Percentiles rank a stretch among this genome's conserved stretches.
Conservation (phyloP, 768 basidiomycete genomes). For the Hericium coralloides region DNA sequence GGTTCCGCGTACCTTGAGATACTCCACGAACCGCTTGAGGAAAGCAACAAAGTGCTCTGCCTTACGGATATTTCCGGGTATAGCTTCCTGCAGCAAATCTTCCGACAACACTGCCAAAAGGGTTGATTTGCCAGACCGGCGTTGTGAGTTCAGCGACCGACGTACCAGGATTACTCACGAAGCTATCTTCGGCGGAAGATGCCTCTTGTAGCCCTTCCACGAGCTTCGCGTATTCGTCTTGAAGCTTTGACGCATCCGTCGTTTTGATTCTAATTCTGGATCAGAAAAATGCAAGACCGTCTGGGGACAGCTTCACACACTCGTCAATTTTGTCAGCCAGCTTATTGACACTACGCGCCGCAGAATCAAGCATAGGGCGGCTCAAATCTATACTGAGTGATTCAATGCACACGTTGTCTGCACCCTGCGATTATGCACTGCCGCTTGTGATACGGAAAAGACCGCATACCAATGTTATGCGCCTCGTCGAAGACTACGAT, state of each 20-base stretch:
- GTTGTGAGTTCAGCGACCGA: background rate
- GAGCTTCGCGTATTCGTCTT: conserved; percentile 92
- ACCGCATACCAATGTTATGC: conserved; percentile 83
- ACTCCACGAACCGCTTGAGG: conserved; percentile 96
- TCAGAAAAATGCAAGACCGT: background rate
- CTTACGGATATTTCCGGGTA: conserved; percentile 97
- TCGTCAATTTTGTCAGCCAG: conserved; percentile 92
- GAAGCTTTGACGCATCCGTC: conserved; percentile 87
- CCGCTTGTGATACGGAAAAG: background rate
- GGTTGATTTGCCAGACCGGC: too few relatives aligned
- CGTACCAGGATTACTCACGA: conserved; percentile 85
- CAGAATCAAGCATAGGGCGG: conserved; percentile 94
- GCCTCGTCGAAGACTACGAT: conserved; percentile 99
- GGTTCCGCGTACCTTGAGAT: conserved; percentile 66
- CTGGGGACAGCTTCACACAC: conserved; percentile 35
- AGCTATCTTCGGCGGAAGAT: conserved; percentile 62
- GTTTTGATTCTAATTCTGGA: conserved; percentile 65
- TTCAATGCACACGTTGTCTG: conserved; percentile 98
- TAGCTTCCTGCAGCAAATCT: conserved; percentile 88
- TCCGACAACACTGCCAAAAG: conserved; percentile 68
- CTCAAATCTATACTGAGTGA: conserved; percentile 96
- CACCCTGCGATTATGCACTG: conserved; percentile 1
- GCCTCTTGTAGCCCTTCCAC: conserved; percentile 90
- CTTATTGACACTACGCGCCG: conserved; percentile 76
- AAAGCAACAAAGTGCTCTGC: conserved; percentile 99